Base-by-base conservation (phyloP, 108 stramenopile species). In the Fragilaria radians region DNA sequence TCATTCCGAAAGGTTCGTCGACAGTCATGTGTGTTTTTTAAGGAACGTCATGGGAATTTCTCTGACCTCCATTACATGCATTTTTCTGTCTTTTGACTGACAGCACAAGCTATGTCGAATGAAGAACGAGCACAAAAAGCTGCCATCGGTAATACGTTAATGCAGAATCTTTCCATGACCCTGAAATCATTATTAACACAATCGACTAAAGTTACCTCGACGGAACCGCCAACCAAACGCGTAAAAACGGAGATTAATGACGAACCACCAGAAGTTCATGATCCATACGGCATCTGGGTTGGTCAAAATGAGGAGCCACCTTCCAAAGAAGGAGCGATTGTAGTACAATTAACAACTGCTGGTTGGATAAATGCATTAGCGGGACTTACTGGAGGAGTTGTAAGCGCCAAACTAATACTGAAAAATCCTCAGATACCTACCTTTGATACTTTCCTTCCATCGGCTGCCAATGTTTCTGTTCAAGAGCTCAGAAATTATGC, bases 311-410 rank as follows among this genome's bases (percentile, higher is more conserved):
- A 49, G 19, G 51, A 52, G 27, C 57, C 23, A 36, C 46, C 55
- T 4, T 2, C 1, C n/a, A 27, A 22, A 19, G 32, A 45, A 0
- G 86, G 85, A 36, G 83, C 80, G 1, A 83, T 83, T 24, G 30
- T 91, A 0, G 70, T 79, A 24, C 77, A 86, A 49, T 56, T 91
- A 52, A 71, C 76, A 5, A 30, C 86, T n/a, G 83, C 79, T 0
- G 89, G 89, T n/a, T 34, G 83, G 21, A 67, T 86, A 24, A 91
- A 91, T 72, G 89, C 66, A 11, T 25, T 91, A 52, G 55, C 80
- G 2, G 85, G 77, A 17, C 63, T 71, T 7, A 63, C 28, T 17
- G 77, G 72, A 2, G 88, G 88, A 4, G 27, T 76, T 28, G 83
- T 86, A 0, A 65, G 72, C 34, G 63, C 66, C 24, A 73, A 63